These are phyloP conservation scores for Clitopilus hobsonii DNA, from an alignment of 768 basidiomycete genomes.

Conservation along the genomic window DNA sequence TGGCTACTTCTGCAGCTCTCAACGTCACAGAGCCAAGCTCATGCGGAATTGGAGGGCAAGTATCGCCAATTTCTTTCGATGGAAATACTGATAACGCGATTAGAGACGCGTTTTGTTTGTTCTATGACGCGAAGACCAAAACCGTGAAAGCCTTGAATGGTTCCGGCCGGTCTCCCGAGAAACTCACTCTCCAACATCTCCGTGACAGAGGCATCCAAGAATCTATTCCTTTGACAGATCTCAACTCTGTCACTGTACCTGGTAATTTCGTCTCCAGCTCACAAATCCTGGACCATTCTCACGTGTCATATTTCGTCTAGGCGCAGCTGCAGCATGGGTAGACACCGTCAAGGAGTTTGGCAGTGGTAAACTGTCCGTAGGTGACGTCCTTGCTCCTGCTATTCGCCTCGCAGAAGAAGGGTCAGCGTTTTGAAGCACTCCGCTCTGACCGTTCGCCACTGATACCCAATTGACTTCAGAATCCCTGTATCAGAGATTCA, in stretches of 20 bases:
- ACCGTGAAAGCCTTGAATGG: conserved; percentile 88
- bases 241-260: conserved; percentile 91
- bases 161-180: conserved; percentile 82
- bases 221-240: conserved; percentile 71
- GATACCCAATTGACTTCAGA: conserved; percentile 37
- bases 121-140: conserved; percentile 81
- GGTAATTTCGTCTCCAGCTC: conserved; percentile 29
- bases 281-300: neutral
- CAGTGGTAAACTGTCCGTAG: conserved; percentile 56
- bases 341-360: conserved; percentile 85
- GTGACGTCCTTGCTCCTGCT: conserved; percentile 82
- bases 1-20: conserved; percentile 87
- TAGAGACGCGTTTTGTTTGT: conserved; percentile 90
- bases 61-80: conserved; percentile 2
- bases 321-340: conserved; percentile 93
- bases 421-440: conserved; percentile 32
- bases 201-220: conserved; percentile 66
- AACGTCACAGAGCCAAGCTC: conserved; percentile 87
- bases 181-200: conserved; percentile 70
- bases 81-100: conserved; percentile 1
- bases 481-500: conserved; percentile 87
- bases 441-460: neutral
- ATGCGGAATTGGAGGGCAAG: conserved; percentile 90
- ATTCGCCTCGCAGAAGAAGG: conserved; percentile 91
- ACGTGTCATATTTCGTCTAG: conserved; percentile 26